Evolutionary conservation across 176 grass and related monocot genomes (phyloP).

Genomic region (Tuctoria greenei): DNA sequence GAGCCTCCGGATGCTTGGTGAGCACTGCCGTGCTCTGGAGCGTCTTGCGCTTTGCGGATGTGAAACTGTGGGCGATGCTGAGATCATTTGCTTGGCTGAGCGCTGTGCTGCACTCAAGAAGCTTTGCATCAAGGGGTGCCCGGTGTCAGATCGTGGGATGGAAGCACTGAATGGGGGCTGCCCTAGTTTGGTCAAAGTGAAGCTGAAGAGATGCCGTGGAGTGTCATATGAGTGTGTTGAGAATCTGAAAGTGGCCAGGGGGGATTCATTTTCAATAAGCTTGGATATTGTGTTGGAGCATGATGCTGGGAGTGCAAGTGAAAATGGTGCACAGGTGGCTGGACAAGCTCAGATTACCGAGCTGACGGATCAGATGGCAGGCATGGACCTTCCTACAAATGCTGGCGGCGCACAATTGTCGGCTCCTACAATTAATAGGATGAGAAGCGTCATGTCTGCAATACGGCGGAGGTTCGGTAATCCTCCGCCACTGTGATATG

Average conservation of each 20-base stretch:
- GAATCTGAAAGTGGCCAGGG: constrained; percentile 57
- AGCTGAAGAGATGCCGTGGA: constrained; percentile 82
- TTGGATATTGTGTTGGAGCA: constrained; percentile 58
- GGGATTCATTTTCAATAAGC: constrained; percentile 49
- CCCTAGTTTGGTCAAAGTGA: constrained; percentile 89
- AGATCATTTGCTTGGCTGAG: constrained; percentile 84
- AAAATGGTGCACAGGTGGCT: constrained; percentile 46
- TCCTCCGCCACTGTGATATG: constrained; percentile 41
- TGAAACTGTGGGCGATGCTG: constrained; percentile 77
- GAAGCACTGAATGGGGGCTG: constrained; percentile 70
- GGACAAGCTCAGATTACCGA: constrained; percentile 35
- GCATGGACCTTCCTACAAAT: constrained; percentile 38
- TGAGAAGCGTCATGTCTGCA: constrained; percentile 51
- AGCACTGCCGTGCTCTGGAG: constrained; percentile 68
- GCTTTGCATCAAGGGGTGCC: constrained; percentile 97
- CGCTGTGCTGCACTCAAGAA: constrained; percentile 83
- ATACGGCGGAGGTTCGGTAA: constrained; percentile 57
- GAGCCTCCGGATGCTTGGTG: constrained; percentile 69
- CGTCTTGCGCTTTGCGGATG: constrained; percentile 87
- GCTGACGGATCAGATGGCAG: constrained; percentile 44
- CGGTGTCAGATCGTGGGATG: constrained; percentile 81
- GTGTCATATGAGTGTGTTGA: constrained; percentile 67
- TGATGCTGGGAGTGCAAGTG: constrained; percentile 42
- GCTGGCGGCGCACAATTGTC: constrained; percentile 39
- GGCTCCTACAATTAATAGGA: constrained; percentile 37